A percentile compares a stretch with the other conserved stretches of the same genome.
Evolutionary conservation across 192 early-diverging fungal genomes (phyloP).

Genomic region (Backusella morwellensis): DNA sequence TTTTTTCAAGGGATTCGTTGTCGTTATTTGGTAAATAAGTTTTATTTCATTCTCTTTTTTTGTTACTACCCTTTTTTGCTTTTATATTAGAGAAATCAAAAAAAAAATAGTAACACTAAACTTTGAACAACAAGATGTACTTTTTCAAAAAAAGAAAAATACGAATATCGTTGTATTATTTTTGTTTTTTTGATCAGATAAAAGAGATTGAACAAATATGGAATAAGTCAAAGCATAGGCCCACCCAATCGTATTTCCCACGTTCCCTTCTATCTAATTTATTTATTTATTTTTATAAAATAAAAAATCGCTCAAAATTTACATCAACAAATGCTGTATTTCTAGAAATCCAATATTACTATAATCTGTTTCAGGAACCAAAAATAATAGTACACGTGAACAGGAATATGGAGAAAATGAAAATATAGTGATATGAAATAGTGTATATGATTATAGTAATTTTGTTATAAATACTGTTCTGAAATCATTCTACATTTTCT

Average conservation of each 20-base stretch:
- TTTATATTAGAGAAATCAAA: not conserved
- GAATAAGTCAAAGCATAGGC: not conserved
- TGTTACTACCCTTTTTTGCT: no score
- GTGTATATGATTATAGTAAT: not conserved
- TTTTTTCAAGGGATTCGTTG: not conserved
- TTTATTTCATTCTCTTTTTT: not conserved
- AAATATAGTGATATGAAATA: not conserved
- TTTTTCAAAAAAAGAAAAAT: no score
- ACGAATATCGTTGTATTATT: no score
- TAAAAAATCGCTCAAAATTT: not conserved
- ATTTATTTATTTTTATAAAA: not conserved
- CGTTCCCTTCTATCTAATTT: not conserved
- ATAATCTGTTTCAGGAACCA: not conserved
- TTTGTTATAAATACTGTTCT: not conserved
- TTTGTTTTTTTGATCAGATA: not conserved
- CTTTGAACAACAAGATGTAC: not conserved
- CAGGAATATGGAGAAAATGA: not conserved
- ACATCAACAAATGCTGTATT: not conserved
- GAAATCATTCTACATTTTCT: no score
- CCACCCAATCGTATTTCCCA: not conserved
- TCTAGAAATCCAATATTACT: not conserved
- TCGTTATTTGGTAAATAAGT: not conserved
- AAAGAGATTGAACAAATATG: not conserved
- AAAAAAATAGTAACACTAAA: not conserved
- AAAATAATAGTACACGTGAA: not conserved